Evolutionary conservation across 2,329 filamentous ascomycete species (phyloP), one percentile per base, ranked within the genome.

Genomic region (Fusarium mangiferae): DNA sequence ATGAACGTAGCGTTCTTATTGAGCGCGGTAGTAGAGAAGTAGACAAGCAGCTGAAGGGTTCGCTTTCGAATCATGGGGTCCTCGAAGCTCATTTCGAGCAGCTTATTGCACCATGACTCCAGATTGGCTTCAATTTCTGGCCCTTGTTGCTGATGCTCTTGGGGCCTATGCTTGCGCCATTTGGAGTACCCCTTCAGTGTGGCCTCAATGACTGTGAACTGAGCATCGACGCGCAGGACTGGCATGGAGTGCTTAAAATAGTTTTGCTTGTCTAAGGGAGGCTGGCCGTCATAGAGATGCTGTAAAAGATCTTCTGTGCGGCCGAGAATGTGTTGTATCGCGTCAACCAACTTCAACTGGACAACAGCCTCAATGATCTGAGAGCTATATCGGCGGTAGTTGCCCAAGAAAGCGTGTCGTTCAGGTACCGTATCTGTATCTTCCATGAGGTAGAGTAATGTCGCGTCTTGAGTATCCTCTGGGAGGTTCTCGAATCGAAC

Each of bases 391-490:
- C 96, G 90, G 44, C 96, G 89, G 81, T 99, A 99, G 79, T 99
- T 98, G 8, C 96, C 95, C 17, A 98, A 88, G 81, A 99, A 99
- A 2, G 95, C 94, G 83, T 99, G 96, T 30, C 95, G 90, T 81
- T 99, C 96, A 0, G 96, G 96, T 26, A 96, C 87, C 0, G 96
- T 98, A 79, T 99, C 96, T 63, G 98, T 97, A 80, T 99, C 96
- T 79, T 98, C 95, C 78, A 95, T 88, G 4, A 99, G 87, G 75
- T 98, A 96, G 17, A 94, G 85, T 66, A 95, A 89, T 1, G 93
- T 95, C 5, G 93, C 88, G 76, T 98, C 92, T 52, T 94, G 90
- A 0, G 92, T 93, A 72, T 97, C 93, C 72, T 96, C 91, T 1
- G 95, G 94, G 6, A 98, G 85, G 72, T 89, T 91, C 81, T 99